Base-by-base conservation (phyloP, 768 basidiomycete species). In the Lactarius deliciosus region DNA sequence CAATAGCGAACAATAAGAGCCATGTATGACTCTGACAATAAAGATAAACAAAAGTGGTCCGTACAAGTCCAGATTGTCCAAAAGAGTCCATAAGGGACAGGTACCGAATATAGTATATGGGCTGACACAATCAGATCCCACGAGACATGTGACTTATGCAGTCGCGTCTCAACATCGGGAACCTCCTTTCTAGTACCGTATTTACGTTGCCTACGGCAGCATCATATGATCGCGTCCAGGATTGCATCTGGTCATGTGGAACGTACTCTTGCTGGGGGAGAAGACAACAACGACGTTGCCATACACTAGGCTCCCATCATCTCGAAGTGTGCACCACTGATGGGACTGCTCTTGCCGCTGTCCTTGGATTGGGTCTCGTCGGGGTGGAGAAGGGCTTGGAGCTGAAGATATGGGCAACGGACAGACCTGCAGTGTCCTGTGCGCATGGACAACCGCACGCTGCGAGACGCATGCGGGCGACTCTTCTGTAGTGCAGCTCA, bases 171-270 rank as follows among this genome's bases (percentile, higher is more conserved):
- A n/a, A n/a, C n/a, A n/a, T n/a, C n/a, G n/a, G n/a, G 8, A 82
- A 88, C 72, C 80, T 91, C 7, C 85, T 84, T 1, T 81, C 84
- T 4, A 69, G 88, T 53, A 76, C 82, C 20, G 83, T 84, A 5
- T 77, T 91, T 65, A 85, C 83, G 0, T 76, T 89, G 0, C 88
- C 90, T 5, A 82, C 82, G 1, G 71, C 77, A 0, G 81, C 84
- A 0, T 92, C 90, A 4, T 92, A 89, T 75, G 76, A n/a, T 28
- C 83, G 90, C 9, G 80, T 91, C 77, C 56, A 63, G 3, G 90
- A 92, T 69, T 87, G 87, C 5, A 80, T 84, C 16, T 89, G 87
- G 87, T 80, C 85, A 0, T 88, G 90, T 28, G 90, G 90, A 10
- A 91, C 89, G 0, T 89, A 84, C 72, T 81, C 85, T 57, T 79